phyloP scores from a whole-genome alignment of 371 early-diverging fungal genomes.

The Mucor indicus region DNA sequence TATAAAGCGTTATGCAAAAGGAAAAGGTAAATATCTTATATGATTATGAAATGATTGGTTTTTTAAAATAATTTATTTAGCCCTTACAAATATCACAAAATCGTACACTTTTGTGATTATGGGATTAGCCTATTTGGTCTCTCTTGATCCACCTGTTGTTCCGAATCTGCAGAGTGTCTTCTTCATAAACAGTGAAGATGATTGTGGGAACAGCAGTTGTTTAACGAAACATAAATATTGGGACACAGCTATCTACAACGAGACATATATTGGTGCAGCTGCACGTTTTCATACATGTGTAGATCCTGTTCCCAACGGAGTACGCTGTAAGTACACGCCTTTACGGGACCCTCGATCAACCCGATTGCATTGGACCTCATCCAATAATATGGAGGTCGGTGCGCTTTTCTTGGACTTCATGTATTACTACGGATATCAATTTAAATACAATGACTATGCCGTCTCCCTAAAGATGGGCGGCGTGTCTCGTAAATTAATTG shows the following conservation, averaged over 20 bases:
- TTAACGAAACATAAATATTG: constrained; percentile 2
- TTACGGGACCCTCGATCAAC: background rate
- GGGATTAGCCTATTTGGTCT: constrained; percentile 2
- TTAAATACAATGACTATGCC: constrained; percentile 4
- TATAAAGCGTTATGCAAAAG: background rate
- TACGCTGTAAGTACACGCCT: background rate
- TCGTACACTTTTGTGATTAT: constrained; percentile 3
- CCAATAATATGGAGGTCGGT: background rate
- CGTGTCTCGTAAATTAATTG: background rate
- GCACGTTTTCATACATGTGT: constrained; percentile 12
- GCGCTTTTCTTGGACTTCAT: constrained; percentile 11
- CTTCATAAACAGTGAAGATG: background rate
- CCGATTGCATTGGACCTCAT: constrained; percentile 6
- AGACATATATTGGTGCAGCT: background rate
- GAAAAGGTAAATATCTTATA: too few relatives aligned
- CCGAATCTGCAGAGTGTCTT: constrained; percentile 14
- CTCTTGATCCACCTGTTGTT: constrained; percentile 10
- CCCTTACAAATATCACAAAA: too few relatives aligned
- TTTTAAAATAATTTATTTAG: too few relatives aligned
- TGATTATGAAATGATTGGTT: too few relatives aligned
- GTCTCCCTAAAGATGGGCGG: constrained; percentile 10
- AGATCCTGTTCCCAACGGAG: background rate
- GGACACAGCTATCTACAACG: background rate
- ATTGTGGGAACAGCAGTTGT: background rate
- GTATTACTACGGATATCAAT: constrained; percentile 12